phyloP scores from a whole-genome alignment of 2,329 filamentous ascomycete genomes.

The Aspergillus sp. region DNA sequence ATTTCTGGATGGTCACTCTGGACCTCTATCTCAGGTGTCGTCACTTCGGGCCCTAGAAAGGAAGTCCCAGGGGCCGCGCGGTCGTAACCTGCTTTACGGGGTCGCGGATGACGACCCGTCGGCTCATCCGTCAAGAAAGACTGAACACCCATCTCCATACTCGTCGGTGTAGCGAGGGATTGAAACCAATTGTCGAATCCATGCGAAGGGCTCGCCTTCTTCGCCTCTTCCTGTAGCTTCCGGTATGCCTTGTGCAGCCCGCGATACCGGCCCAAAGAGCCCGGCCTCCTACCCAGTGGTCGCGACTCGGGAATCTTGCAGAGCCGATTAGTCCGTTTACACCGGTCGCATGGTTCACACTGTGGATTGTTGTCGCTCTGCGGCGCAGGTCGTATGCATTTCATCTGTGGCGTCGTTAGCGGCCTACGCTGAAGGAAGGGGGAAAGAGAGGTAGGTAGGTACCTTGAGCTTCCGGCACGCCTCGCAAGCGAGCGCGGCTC shows the following conservation, averaged over 20 bases:
- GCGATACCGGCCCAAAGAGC: slow-evolving; percentile 33
- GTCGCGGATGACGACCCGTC: background rate
- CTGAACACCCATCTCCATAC: background rate
- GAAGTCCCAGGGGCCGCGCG: background rate
- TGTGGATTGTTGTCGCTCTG: background rate
- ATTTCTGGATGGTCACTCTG: background rate
- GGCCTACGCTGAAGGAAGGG: background rate
- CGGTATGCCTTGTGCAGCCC: slow-evolving; percentile 36
- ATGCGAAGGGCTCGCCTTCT: slow-evolving; percentile 21
- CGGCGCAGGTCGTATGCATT: slow-evolving; percentile 26
- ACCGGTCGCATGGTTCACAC: slow-evolving; percentile 31
- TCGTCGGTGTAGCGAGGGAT: background rate
- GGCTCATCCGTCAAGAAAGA: background rate
- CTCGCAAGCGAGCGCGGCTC: slow-evolving; percentile 28
- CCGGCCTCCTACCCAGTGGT: slow-evolving; percentile 31
- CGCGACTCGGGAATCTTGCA: slow-evolving; percentile 32
- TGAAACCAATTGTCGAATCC: background rate
- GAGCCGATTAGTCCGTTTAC: slow-evolving; percentile 27
- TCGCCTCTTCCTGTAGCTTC: slow-evolving; percentile 31
- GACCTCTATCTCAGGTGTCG: background rate
- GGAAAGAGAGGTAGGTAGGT: background rate
- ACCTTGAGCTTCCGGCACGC: slow-evolving; percentile 30
- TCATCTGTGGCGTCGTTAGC: slow-evolving; percentile 25
- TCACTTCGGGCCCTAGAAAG: background rate
- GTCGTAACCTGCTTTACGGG: background rate